Base-by-base conservation (phyloP, 2,329 filamentous ascomycete genomes). In the Helotiales sp. region DNA sequence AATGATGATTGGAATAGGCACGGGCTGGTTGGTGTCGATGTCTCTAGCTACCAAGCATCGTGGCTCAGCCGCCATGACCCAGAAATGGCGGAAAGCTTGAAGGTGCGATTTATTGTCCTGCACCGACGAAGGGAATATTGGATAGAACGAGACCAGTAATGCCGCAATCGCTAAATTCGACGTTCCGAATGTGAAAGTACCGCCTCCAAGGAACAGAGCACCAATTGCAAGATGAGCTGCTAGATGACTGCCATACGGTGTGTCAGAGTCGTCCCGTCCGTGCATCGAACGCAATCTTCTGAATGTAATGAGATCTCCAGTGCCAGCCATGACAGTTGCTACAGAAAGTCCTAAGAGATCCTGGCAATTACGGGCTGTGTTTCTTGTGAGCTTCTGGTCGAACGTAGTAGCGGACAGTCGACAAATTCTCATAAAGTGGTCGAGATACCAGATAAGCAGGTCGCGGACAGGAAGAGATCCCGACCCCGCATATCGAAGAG, bases 41-140 rank as follows among this genome's bases (percentile, higher is more conserved):
- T 99, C 95, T 60, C 93, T 90, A 17, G 91, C 84, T 0, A 99
- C 85, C 0, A 99, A 82, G 70, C 93, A 98, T 52, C 96, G 85
- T 9, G 91, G 85, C 68, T 99, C 95, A 0, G 90, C 88, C 1
- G 95, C 95, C 3, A 99, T 81, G 10, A 96, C 93, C 95, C 95
- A 99, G 69, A 99, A 90, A 74, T 99, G 93, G 5, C 96, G 86
- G 76, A 99, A 95, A 3, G 96, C 95, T 76, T 99, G 95, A 5
- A 99, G 81, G 68, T 99, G 95, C 10, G 91, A 92, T 63, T 90
- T 89, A 70, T 98, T 98, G 75, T 99, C 95, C 68, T 96, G 89
- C 1, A 98, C 90, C 29, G 85, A 88, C 9, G 85, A 88, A 0
- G 95, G 95, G 71, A 96, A 97, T 19, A 97, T 81, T 0, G 95